Conservation (phyloP, 768 basidiomycete genomes). For the Pholiota microspora region DNA sequence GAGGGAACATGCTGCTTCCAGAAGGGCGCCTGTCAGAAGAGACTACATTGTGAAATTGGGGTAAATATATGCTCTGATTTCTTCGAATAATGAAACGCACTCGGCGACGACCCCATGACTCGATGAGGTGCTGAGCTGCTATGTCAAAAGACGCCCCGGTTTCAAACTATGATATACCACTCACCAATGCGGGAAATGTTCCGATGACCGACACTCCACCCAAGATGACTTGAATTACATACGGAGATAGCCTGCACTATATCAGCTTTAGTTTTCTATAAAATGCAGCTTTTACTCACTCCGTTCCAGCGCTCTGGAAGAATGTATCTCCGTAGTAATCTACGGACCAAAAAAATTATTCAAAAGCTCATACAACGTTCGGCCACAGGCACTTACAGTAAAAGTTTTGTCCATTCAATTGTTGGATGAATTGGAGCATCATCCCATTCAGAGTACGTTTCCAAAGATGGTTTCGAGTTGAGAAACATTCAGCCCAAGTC, state of each 20-base stretch:
- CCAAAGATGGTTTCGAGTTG: slow-evolving; percentile 63
- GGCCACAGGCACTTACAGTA: slow-evolving; percentile 49
- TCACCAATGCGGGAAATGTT: slow-evolving; percentile 64
- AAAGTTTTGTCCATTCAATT: slow-evolving; percentile 80
- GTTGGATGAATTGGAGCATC: slow-evolving; percentile 82
- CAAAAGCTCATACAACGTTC: background rate
- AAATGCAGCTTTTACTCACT: slow-evolving; percentile 31
- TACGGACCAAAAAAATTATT: slow-evolving; percentile 19
- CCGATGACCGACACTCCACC: slow-evolving; percentile 74
- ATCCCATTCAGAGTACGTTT: slow-evolving; percentile 77
- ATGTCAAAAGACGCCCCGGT: background rate
- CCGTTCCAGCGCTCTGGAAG: slow-evolving; percentile 71
- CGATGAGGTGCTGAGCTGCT: slow-evolving; percentile 50
- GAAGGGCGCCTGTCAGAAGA: slow-evolving; percentile 60
- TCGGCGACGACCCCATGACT: slow-evolving; percentile 70
- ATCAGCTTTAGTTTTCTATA: background rate
- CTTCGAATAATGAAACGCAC: too few relatives aligned
- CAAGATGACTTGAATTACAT: slow-evolving; percentile 72
- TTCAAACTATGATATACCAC: slow-evolving; percentile 16
- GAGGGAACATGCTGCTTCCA: slow-evolving; percentile 60
- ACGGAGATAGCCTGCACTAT: slow-evolving; percentile 51
- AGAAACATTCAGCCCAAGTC: slow-evolving; percentile 79
- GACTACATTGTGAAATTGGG: slow-evolving; percentile 35
- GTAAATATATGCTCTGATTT: background rate
- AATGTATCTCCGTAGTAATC: slow-evolving; percentile 82